Conservation (phyloP, 495 filamentous ascomycete species). For the Penicillium angulare region DNA sequence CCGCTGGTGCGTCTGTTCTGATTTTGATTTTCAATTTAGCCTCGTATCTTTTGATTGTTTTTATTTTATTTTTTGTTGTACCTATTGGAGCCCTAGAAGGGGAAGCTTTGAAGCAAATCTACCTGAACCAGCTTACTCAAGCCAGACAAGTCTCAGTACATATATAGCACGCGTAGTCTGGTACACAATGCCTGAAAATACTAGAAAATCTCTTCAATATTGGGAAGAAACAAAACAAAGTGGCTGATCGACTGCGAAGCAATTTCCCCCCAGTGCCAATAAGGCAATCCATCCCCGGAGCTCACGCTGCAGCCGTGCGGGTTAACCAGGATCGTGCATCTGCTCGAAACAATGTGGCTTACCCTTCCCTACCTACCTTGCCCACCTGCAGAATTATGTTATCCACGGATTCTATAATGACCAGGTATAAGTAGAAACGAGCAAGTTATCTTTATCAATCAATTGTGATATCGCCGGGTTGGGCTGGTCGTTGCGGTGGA, state of each 20-base stretch:
- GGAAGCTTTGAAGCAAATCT: too few species aligned
- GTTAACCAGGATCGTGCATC: conserved; percentile 14
- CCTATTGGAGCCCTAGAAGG: too few species aligned
- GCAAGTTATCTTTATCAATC: conserved; percentile 11
- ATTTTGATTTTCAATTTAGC: too few species aligned
- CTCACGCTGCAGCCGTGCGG: conserved; percentile 10
- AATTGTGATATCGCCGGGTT: conserved; percentile 12
- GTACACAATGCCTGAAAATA: background rate
- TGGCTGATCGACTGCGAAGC: background rate
- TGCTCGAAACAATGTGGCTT: conserved; percentile 15
- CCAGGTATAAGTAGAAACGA: too few species aligned
- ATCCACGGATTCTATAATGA: background rate
- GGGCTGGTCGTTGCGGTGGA: background rate
- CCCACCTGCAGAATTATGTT: background rate
- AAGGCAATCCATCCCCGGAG: background rate
- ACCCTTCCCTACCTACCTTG: background rate
- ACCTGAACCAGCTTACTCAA: background rate
- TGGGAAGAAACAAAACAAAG: background rate
- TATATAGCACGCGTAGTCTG: background rate
- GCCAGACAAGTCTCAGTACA: background rate
- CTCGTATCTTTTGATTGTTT: too few species aligned
- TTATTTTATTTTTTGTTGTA: background rate
- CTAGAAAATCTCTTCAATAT: background rate
- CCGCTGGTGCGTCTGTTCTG: too few species aligned
- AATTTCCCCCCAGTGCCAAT: background rate